Evolutionary conservation across 441 rosid genomes (phyloP).

Genomic region (Corymbia calophylla): DNA sequence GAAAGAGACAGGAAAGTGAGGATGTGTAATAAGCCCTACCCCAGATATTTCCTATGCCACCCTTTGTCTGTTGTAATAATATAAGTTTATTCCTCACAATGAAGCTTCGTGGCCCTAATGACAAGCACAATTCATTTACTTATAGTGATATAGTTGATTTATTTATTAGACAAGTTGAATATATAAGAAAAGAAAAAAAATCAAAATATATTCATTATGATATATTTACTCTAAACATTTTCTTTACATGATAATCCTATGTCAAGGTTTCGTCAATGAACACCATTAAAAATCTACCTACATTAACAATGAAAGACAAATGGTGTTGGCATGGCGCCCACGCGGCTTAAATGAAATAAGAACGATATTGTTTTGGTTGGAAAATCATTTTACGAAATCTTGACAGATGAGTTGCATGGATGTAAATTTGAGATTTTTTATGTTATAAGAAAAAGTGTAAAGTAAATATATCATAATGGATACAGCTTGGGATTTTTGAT

Average conservation of each 20-base stretch:
- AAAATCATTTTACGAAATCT: background rate
- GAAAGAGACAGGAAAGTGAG: background rate
- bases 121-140: background rate
- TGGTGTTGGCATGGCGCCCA: background rate
- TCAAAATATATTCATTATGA: background rate
- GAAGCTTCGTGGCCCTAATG: background rate
- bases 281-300: too few species aligned
- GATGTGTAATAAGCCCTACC: background rate
- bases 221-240: too few species aligned
- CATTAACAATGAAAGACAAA: background rate
- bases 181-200: too few species aligned
- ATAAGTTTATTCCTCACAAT: background rate
- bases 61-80: background rate
- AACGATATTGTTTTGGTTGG: background rate
- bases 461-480: too few species aligned
- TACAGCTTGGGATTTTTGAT: too few species aligned
- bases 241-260: too few species aligned
- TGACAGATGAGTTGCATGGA: accelerated
- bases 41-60: background rate
- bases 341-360: background rate
- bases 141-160: background rate
- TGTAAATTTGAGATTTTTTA: background rate
- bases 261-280: too few species aligned
- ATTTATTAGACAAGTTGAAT: background rate
- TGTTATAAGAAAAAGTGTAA: too few species aligned